A percentile compares a stretch with the other conserved stretches of the same genome.
Evolutionary conservation across 1,284 basidiomycete species (phyloP).

Genomic region (Tausonia pullulans): DNA sequence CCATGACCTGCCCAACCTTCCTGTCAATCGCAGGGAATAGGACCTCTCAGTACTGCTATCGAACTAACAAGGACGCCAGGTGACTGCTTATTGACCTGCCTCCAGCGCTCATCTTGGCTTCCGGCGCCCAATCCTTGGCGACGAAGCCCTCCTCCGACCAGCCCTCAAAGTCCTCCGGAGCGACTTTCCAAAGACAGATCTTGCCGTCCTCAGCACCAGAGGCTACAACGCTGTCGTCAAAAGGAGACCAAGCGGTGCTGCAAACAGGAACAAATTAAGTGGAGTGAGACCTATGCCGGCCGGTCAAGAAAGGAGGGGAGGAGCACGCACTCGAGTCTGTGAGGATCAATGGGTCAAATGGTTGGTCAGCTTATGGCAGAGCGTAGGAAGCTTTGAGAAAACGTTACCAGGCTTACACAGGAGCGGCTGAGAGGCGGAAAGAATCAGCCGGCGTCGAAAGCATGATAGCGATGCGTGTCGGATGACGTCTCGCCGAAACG

Average conservation of each 20-base stretch:
- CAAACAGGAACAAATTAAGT: constrained; percentile 39
- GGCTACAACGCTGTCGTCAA: constrained; percentile 80
- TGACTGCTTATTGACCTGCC: constrained; percentile 34
- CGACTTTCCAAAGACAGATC: constrained; percentile 78
- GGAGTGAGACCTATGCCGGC: constrained; percentile 23
- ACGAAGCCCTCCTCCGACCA: constrained; percentile 77
- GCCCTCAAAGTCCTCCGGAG: constrained; percentile 58
- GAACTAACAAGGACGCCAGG: neutral
- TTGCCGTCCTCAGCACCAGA: constrained; percentile 91
- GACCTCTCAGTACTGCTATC: neutral
- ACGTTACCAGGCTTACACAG: constrained; percentile 25
- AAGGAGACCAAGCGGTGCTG: constrained; percentile 89
- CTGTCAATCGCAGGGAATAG: constrained; percentile 48
- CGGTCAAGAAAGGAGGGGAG: neutral
- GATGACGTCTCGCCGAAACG: too few species aligned
- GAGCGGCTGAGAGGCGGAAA: constrained; percentile 14
- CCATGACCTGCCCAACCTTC: constrained; percentile 75
- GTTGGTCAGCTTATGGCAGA: neutral
- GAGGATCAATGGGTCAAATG: neutral
- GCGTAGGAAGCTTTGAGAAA: neutral
- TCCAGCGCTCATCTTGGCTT: constrained; percentile 36
- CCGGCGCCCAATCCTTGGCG: constrained; percentile 73
- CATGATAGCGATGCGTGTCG: too few species aligned
- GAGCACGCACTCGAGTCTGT: constrained; percentile 2
- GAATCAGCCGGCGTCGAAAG: too few species aligned